Percentiles rank a stretch among this genome's conserved stretches.
These are phyloP conservation scores for Hypoxylon lienhwacheense DNA, from an alignment of 495 filamentous ascomycete species.

Conservation along the genomic window DNA sequence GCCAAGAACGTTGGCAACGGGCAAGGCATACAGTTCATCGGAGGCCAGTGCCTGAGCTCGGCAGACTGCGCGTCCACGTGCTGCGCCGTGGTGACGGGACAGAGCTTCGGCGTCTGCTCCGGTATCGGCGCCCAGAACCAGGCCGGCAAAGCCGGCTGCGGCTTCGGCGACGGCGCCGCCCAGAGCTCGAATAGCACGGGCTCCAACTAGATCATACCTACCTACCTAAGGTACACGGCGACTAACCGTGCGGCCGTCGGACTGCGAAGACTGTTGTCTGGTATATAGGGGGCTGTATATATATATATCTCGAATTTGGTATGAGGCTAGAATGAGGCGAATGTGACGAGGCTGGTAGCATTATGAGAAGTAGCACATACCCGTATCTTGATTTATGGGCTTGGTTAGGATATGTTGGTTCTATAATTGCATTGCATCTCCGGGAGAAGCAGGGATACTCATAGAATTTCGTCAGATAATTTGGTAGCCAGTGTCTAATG, in stretches of 20 bases:
- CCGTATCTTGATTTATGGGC: background rate
- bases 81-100: conserved; percentile 37
- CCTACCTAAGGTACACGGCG: too few relatives aligned
- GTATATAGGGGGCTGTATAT: background rate
- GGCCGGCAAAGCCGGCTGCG: conserved; percentile 52
- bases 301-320: background rate
- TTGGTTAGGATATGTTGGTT: background rate
- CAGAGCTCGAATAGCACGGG: background rate
- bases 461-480: background rate
- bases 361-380: background rate
- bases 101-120: conserved; percentile 43
- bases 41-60: conserved; percentile 39
- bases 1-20: conserved; percentile 46
- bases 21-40: conserved; percentile 41
- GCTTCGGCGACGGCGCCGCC: conserved; percentile 38
- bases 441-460: conserved; percentile 1
- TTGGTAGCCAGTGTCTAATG: background rate
- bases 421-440: conserved; percentile 19
- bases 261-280: background rate
- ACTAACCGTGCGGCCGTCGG: background rate
- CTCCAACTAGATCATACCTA: conserved; percentile 1
- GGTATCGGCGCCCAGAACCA: conserved; percentile 44
- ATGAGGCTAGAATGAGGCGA: background rate
- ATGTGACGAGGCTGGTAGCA: too few relatives aligned
- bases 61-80: conserved; percentile 41